These are phyloP conservation scores for Escallonia rubra DNA, from an alignment of 129 eudicot species.

Conservation along the genomic window DNA sequence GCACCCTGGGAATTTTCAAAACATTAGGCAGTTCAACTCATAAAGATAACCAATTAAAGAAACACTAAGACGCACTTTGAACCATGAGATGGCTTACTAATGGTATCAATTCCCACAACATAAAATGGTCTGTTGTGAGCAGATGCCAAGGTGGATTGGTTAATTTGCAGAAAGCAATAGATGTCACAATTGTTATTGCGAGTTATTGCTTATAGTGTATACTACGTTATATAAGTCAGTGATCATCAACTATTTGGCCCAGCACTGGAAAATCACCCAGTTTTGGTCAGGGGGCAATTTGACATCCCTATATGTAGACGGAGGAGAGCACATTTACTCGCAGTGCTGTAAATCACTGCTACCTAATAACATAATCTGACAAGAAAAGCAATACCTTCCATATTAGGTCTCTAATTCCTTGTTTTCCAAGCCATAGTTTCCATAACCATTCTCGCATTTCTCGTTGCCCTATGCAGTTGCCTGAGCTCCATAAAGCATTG, in stretches of 20 bases:
- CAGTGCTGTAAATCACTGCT: too few relatives aligned
- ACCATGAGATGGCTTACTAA: too few relatives aligned
- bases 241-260: too few relatives aligned
- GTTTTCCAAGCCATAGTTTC: slow-evolving; percentile 81
- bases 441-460: slow-evolving; percentile 93
- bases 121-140: too few relatives aligned
- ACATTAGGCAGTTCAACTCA: slow-evolving; percentile 1
- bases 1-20: slow-evolving; percentile 61
- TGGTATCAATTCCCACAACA: too few relatives aligned
- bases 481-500: slow-evolving; percentile 70
- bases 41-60: not conserved
- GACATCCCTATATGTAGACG: too few relatives aligned
- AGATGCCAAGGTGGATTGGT: not conserved
- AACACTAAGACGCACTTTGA: not conserved
- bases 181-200: too few relatives aligned
- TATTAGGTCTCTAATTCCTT: slow-evolving; percentile 63
- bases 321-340: too few relatives aligned
- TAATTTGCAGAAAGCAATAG: not conserved
- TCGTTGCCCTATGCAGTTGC: slow-evolving; percentile 83
- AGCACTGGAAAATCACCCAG: too few relatives aligned
- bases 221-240: too few relatives aligned
- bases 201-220: too few relatives aligned
- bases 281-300: too few relatives aligned
- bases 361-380: not conserved
- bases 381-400: slow-evolving; percentile 71